phyloP scores from a whole-genome alignment of 768 basidiomycete species.

The Suillus discolor region DNA sequence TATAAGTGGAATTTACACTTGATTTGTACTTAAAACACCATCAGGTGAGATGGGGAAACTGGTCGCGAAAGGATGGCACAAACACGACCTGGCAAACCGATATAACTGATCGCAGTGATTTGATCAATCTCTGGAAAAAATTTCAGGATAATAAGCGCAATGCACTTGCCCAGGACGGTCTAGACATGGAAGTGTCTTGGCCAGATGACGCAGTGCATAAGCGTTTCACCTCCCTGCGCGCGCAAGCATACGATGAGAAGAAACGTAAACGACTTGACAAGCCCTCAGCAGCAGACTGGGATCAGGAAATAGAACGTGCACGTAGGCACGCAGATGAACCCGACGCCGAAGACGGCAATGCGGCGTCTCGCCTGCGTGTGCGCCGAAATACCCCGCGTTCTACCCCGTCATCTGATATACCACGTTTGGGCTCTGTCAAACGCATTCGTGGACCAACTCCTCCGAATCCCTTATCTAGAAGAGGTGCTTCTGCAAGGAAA shows the following conservation, averaged over 20 bases:
- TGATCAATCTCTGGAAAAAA: slow-evolving; percentile 37
- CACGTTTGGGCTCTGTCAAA: neutral
- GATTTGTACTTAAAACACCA: neutral
- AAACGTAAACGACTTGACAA: slow-evolving; percentile 19
- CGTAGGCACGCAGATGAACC: slow-evolving; percentile 26
- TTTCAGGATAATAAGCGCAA: slow-evolving; percentile 34
- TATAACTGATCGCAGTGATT: slow-evolving; percentile 16
- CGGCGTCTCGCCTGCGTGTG: slow-evolving; percentile 8
- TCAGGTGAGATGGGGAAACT: slow-evolving; percentile 56
- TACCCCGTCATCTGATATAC: neutral
- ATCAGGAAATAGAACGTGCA: slow-evolving; percentile 27
- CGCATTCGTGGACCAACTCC: neutral
- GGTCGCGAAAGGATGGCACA: slow-evolving; percentile 53
- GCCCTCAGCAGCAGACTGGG: slow-evolving; percentile 24
- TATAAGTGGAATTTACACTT: neutral
- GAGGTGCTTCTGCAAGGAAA: neutral
- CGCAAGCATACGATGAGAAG: slow-evolving; percentile 52
- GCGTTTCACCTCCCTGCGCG: slow-evolving; percentile 42
- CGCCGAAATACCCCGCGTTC: slow-evolving; percentile 5
- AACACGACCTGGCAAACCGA: slow-evolving; percentile 55
- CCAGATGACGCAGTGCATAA: slow-evolving; percentile 46
- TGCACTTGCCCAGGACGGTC: slow-evolving; percentile 29
- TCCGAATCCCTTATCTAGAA: neutral
- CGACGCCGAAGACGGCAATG: slow-evolving; percentile 25
- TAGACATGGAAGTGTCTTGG: slow-evolving; percentile 42